Base-by-base conservation (phyloP, 116 monocot species). In the Posidonia oceanica region DNA sequence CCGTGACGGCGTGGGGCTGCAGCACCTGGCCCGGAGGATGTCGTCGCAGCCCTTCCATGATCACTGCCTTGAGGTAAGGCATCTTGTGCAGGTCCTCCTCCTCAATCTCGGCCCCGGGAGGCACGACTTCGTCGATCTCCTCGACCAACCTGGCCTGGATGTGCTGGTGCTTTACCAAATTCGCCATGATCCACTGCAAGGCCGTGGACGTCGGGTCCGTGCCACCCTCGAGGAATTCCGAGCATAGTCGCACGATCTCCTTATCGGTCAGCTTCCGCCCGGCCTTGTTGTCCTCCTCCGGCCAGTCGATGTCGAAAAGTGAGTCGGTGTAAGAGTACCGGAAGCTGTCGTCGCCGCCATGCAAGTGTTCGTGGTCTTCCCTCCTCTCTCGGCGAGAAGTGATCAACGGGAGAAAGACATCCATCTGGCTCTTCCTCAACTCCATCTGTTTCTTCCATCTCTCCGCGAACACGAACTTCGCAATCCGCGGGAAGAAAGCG, bases 131-230 rank as follows among this genome's bases (percentile, higher is more conserved):
- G 18, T 62, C 38, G 14, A 94, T 82, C 72, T 94, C 94, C 12
- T 66, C 66, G 22, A 13, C 3, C 39, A 94, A 18, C 76, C 69
- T 85, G 5, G 13, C 13, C 66, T 94, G 90, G 4, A 87, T 55
- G 16, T 69, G 56, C n/a, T 22, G 80, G n/a, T 90, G 61, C 72
- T 74, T 78, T 52, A 85, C 87, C 0, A 94, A 12, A 75, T 94
- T 82, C 13, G 90, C 94, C 82, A 94, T 83, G 85, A 83, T 0
- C 83, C n/a, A n/a, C n/a, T n/a, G n/a, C n/a, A n/a, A n/a, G n/a
- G n/a, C n/a, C n/a, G n/a, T n/a, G n/a, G n/a, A 51, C 0, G 94
- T 90, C 2, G 94, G 87, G 71, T 84, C 94, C 0, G 81, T 85
- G 17, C 94, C 94, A 10, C 73, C 87, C 54, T 59, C 75, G 40